Evolutionary conservation across 352 stramenopile genomes (phyloP).

Genomic region (Phytopythium oedochilum): DNA sequence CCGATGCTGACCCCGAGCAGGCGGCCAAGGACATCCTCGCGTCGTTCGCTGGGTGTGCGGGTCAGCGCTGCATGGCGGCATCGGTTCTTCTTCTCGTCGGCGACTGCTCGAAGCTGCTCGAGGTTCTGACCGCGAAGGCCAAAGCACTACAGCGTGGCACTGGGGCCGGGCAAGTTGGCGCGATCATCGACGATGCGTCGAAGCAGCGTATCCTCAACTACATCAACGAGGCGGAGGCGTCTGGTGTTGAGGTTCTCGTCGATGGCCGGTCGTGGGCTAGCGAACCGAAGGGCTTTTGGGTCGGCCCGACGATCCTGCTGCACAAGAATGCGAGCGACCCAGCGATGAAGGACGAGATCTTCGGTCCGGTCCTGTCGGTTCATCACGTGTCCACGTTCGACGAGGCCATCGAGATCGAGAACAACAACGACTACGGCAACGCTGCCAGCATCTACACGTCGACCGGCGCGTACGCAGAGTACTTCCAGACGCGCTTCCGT

Average conservation of each 20-base stretch:
- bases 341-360: constrained; percentile 95
- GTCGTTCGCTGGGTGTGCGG: constrained; percentile 94
- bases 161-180: constrained; percentile 90
- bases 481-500: constrained; percentile 90
- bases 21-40: constrained; percentile 94
- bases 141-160: constrained; percentile 86
- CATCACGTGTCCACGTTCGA: constrained; percentile 82
- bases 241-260: constrained; percentile 87
- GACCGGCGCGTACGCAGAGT: constrained; percentile 91
- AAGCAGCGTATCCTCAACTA: constrained; percentile 92
- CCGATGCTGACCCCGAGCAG: constrained; percentile 91
- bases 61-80: constrained; percentile 96
- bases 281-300: constrained; percentile 75
- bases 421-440: constrained; percentile 96
- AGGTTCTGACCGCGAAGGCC: constrained; percentile 86
- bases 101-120: constrained; percentile 68
- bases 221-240: constrained; percentile 89
- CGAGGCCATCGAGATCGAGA: constrained; percentile 95
- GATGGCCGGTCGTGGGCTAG: constrained; percentile 86
- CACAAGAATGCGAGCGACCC: constrained; percentile 84
- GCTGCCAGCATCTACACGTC: constrained; percentile 96
- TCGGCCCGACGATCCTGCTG: constrained; percentile 95
- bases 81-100: constrained; percentile 93
- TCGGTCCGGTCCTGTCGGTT: constrained; percentile 96
- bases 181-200: constrained; percentile 92